Conservation (phyloP, 805 yeast genomes). For the Ogataea nitratoaversa region DNA sequence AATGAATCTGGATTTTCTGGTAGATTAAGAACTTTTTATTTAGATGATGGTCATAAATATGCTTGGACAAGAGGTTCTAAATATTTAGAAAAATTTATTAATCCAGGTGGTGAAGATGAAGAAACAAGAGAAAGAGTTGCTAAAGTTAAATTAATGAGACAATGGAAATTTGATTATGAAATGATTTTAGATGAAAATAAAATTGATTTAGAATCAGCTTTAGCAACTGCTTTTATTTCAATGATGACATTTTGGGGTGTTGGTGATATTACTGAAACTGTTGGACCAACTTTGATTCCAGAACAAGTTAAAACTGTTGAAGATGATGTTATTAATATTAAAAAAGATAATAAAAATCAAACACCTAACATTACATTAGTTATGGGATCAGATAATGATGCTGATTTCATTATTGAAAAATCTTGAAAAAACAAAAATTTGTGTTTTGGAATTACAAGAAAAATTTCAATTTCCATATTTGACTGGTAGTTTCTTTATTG, state of each 20-base stretch:
- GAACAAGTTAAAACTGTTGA: conserved; percentile 9
- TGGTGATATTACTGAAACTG: conserved; percentile 49
- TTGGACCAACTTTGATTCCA: conserved; percentile 42
- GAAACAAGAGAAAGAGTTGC: conserved; percentile 53
- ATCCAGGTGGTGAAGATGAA: conserved; percentile 54
- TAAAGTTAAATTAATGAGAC: conserved; percentile 51
- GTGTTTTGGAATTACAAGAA: too few relatives aligned
- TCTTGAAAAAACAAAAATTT: too few relatives aligned
- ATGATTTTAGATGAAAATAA: conserved; percentile 44
- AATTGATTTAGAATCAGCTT: conserved; percentile 47
- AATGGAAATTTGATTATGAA: conserved; percentile 57
- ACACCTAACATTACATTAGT: conserved; percentile 27
- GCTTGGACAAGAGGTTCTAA: conserved; percentile 53
- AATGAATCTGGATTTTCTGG: conserved; percentile 37
- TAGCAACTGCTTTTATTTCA: conserved; percentile 58
- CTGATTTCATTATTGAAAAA: conserved; percentile 31
- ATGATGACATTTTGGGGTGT: conserved; percentile 68
- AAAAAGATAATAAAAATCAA: not conserved
- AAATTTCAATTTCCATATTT: too few relatives aligned
- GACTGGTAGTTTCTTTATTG: too few relatives aligned
- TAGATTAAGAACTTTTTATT: conserved; percentile 42
- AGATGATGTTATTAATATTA: not conserved
- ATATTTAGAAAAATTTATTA: conserved; percentile 46
- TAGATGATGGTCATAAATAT: conserved; percentile 50
- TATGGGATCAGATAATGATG: conserved; percentile 27